Conservation (phyloP, 2,329 filamentous ascomycete species). For the Massarina eburnea region DNA sequence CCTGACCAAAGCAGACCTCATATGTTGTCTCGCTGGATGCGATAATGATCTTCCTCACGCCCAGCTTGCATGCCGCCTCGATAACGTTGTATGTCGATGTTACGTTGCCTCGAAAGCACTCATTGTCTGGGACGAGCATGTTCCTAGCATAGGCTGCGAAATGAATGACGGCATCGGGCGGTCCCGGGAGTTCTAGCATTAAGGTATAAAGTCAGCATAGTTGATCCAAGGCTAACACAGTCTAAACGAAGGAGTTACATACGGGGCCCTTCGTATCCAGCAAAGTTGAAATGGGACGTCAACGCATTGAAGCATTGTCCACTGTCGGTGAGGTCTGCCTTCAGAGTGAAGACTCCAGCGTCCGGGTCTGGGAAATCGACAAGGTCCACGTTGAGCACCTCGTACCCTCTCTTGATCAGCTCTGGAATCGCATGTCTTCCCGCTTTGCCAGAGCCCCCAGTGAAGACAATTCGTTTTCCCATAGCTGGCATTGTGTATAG, state of each 20-base stretch:
- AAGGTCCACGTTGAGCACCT: constrained; percentile 60
- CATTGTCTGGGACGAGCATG: constrained; percentile 62
- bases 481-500: constrained; percentile 21
- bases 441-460: constrained; percentile 55
- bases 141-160: constrained; percentile 59
- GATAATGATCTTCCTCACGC: constrained; percentile 63
- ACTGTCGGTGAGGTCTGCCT: constrained; percentile 58
- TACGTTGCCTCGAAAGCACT: constrained; percentile 60
- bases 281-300: constrained; percentile 59
- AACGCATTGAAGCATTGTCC: constrained; percentile 49
- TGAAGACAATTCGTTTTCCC: constrained; percentile 46
- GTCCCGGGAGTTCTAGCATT: no score
- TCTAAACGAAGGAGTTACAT: no score
- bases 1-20: constrained; percentile 63
- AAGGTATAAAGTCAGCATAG: no score
- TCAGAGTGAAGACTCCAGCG: constrained; percentile 54
- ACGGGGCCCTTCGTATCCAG: constrained; percentile 49
- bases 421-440: constrained; percentile 58
- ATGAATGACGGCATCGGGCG: constrained; percentile 64
- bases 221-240: no score
- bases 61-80: constrained; percentile 63
- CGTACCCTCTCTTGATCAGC: constrained; percentile 53
- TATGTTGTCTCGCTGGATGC: constrained; percentile 63
- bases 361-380: constrained; percentile 48
- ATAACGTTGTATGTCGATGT: constrained; percentile 63